Conservation (phyloP, 257 asterid genomes). For the Asclepias syriaca region DNA sequence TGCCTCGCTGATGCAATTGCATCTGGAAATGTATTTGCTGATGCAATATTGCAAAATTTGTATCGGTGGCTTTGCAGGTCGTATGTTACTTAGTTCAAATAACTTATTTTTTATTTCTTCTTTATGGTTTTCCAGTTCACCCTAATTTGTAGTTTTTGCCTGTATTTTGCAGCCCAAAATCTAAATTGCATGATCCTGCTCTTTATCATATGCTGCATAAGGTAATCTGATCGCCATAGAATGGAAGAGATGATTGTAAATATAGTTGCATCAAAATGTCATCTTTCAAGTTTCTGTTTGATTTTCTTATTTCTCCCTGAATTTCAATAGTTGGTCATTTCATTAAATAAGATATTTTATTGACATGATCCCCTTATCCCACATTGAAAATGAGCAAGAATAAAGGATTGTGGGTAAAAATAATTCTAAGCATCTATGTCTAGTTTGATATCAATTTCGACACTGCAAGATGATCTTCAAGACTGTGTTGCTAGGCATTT, state of each 20-base stretch:
- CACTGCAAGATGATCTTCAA: not conserved
- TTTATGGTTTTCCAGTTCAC: constrained; percentile 1
- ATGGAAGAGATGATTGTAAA: not conserved
- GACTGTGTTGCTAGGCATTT: no score
- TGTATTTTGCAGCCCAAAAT: constrained; percentile 71
- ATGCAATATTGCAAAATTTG: constrained; percentile 82
- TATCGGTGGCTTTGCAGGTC: constrained; percentile 99
- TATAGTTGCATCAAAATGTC: not conserved
- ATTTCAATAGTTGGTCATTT: not conserved
- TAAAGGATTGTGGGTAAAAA: not conserved
- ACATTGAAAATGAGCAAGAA: not conserved
- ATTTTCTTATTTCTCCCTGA: not conserved
- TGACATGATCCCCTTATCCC: not conserved
- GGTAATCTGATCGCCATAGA: constrained; percentile 35
- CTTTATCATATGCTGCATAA: constrained; percentile 94
- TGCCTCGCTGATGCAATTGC: constrained; percentile 90
- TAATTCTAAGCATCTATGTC: not conserved
- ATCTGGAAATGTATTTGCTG: constrained; percentile 92
- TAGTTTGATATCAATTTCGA: not conserved
- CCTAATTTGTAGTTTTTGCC: constrained; percentile 10
- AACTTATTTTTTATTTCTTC: not conserved
- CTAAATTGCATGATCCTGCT: constrained; percentile 95
- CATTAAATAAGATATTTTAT: not conserved
- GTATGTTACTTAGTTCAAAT: constrained; percentile 1
- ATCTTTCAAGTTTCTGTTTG: not conserved